Evolutionary conservation across 495 filamentous ascomycete species (phyloP), one percentile per base, ranked within the genome.

Genomic region (Polyplosphaeria fusca): DNA sequence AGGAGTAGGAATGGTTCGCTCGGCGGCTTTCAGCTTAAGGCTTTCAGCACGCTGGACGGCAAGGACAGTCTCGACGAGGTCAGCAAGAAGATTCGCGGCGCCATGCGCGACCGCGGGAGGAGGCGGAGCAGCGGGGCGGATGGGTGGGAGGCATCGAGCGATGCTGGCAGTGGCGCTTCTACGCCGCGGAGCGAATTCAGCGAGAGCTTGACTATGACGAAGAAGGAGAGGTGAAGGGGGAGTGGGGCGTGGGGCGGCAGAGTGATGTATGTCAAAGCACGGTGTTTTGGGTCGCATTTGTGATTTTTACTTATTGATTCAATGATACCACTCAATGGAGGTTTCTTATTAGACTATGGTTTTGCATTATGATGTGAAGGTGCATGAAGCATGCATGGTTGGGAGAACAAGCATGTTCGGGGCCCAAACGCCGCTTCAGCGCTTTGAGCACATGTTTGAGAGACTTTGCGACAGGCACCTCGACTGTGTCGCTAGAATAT

Each of bases 91-190:
- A 92, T 98, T 54, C 76, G 86, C n/a, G 86, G 81, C 52, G 89
- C 87, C 16, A 95, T 98, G 91, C 77, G 79, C 58, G 89, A 96
- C 72, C 75, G 92, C 20, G 88, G 89, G 0, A 77, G 88, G 61
- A 78, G 89, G 52, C 74, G 86, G 52, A 78, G 85, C 58, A 85
- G 83, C 67, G 87, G 84, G 45, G 74, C 76, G 59, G 73, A 77
- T 39, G 66, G 54, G 66, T 77, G 71, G 55, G 64, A 38, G 58
- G 52, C 40, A 72, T 73, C 74, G 14, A 65, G 50, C 23, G 50
- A 43, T 14, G 39, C 9, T 7, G n/a, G 9, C 7, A 35, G 30
- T 49, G 37, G 35, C 5, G 51, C 41, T 7, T 14, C 47, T 4
- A 55, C 46, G 43, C 50, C 50, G 5, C 49, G 38, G 7, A 64